Base-by-base conservation (phyloP, 805 yeast genomes). In the Helenozyma baotianmanensis region DNA sequence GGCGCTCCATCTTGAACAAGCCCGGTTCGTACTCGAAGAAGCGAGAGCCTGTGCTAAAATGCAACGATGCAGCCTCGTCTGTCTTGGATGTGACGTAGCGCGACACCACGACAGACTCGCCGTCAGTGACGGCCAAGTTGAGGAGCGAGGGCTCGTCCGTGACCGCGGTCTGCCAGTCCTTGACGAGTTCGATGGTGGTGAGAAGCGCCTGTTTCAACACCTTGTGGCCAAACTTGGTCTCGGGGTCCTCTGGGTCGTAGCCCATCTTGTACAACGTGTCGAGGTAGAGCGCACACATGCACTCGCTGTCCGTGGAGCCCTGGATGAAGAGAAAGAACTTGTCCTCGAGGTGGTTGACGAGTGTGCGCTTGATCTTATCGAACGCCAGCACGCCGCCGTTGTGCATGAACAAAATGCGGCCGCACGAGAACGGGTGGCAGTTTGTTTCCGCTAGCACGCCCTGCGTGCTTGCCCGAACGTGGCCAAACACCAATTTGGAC, bases 71-170 rank as follows among this genome's bases (percentile, higher is more conserved):
- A 0, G 97, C 97, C 62, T 90, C 97, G 53, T 92, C 96, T 1
- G 84, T 80, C 45, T 74, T 78, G 2, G 96, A 86, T 1, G 94
- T 82, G 35, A 92, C 82, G 55, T 92, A 92, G 32, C 98, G 66
- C 4, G 92, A 76, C 2, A 87, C 90, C 8, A 90, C 89, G 8
- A 89, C 86, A 7, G 84, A 72, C 27, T 76, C 74, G 9, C 97
- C 97, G 56, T 92, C 97, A 0, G 97, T 89, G 10, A 89, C 89
- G 1, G 98, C 98, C 57, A 92, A 86, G 56, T 92, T 90, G 46
- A 90, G 63, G 38, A 92, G 62, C 4, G 95, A 85, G 0, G 98
- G 98, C 32, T 64, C 72, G 6, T 52, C 45, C 1, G 74, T 68
- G 9, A 76, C 68, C 32, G 73, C 83, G 27, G 71, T 70, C 27